Base-by-base conservation (phyloP, 352 stramenopile species). In the Nothophytophthora sp. region DNA sequence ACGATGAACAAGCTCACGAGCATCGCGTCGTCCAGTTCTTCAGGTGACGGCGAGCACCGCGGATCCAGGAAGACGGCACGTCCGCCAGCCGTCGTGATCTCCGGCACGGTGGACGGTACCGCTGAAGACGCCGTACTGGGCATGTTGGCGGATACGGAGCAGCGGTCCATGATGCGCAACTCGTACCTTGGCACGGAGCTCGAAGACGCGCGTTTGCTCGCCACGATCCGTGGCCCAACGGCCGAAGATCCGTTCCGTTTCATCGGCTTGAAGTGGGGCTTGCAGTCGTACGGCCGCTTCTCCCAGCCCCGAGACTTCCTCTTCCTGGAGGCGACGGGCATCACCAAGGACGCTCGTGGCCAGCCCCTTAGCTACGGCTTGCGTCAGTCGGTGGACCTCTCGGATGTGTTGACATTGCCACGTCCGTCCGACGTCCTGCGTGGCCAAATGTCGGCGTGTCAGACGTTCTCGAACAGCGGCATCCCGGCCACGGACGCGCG, bases 261-360 rank as follows among this genome's bases (percentile, higher is more conserved):
- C 35, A 52, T 82, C 27, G 62, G 58, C 20, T 42, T 82, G 29
- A 82, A 82, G 28, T 82, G 71, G 71, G 55, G 55, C 1, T n/a
- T 64, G 6, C 64, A 68, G 25, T 53, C 44, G 13, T 65, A 75
- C 28, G 67, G 64, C 25, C 49, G 62, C 27, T 76, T 81, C 51
- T 56, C 50, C 27, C 53, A 70, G 3, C 39, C 45, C 1, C 70
- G 70, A 0, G 70, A 81, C 27, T 78, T 66, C 34, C 54, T 81
- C 18, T 78, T 69, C 30, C 7, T 81, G 5, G 70, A 81, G 18
- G 64, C 60, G 3, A 68, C 54, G 9, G 70, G 70, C 5, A 8
- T 77, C n/a, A 63, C 47, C 7, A 57, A 49, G 11, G 65, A 75
- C 33, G 11, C 66, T 6, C 50, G 64, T 3, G 66, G 63, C 6